A percentile compares a stretch with the other conserved stretches of the same genome.
Conservation (phyloP, 352 stramenopile genomes). For the Pythium guiyangense region DNA sequence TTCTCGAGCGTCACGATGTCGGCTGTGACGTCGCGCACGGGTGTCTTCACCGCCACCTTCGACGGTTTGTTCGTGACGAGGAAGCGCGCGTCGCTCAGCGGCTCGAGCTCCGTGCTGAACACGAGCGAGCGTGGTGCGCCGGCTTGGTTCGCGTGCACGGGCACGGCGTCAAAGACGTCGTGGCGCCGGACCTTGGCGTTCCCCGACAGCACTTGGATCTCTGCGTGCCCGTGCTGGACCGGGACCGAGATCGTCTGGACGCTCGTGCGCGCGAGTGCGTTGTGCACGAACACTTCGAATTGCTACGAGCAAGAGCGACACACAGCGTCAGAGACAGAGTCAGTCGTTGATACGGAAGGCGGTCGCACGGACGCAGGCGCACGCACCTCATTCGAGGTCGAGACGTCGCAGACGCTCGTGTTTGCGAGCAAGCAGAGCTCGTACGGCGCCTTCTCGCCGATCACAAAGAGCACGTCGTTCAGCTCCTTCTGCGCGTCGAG, state of each 20-base stretch:
- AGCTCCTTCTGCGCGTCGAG: slow-evolving; percentile 56
- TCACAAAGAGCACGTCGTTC: slow-evolving; percentile 73
- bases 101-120: slow-evolving; percentile 56
- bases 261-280: slow-evolving; percentile 48
- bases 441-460: slow-evolving; percentile 61
- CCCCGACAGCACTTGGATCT: slow-evolving; percentile 33
- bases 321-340: slow-evolving; percentile 1
- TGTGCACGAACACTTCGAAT: slow-evolving; percentile 75
- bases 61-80: slow-evolving; percentile 36
- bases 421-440: slow-evolving; percentile 82
- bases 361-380: too few species aligned
- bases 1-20: slow-evolving; percentile 57
- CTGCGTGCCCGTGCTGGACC: slow-evolving; percentile 36
- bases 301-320: slow-evolving; percentile 15
- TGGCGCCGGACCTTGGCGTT: slow-evolving; percentile 28
- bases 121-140: slow-evolving; percentile 61
- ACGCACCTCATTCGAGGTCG: slow-evolving; percentile 39
- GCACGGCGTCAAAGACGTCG: slow-evolving; percentile 48
- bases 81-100: slow-evolving; percentile 45
- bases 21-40: slow-evolving; percentile 4
- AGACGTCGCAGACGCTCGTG: slow-evolving; percentile 88
- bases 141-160: slow-evolving; percentile 42
- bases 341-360: background rate
- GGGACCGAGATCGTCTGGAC: slow-evolving; percentile 60
- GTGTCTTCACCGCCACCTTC: too few species aligned